Base-by-base conservation (phyloP, 495 filamentous ascomycete species). In the Neohortaea acidophila region DNA sequence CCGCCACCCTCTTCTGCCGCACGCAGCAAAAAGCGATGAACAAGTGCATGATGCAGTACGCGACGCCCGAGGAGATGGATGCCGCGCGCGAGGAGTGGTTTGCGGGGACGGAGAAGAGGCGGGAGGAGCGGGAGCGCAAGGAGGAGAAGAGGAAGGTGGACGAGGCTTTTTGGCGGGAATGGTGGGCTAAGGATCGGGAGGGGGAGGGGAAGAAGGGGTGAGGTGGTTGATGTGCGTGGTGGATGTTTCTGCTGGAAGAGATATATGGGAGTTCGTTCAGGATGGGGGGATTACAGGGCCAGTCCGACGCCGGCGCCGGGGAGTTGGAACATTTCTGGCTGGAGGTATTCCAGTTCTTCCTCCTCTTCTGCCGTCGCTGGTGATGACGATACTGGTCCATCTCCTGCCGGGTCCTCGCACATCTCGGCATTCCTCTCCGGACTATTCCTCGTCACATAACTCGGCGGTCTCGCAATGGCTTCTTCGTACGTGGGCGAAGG, bases 51-150 rank as follows among this genome's bases (percentile, higher is more conserved):
- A 58, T 85, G 37, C 52, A 64, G 26, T 77, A 91, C 60, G 85
- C 86, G 13, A 89, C 79, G 27, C 79, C 70, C 36, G 76, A 73
- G 38, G 80, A 93, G 59, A 72, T 84, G 54, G 89, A 97, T 61
- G 73, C 71, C 13, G 89, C 89, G 46, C 67, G 89, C 21, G 83
- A 91, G 55, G 83, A 96, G 52, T 97, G 89, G 91, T 94, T 96
- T 54, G 69, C 72, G 31, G 67, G 64, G 31, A 68, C 72, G 45
- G 66, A 77, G 47, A 70, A 82, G 60, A 67, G 84, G 50, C 65
- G 69, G 36, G 59, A 61, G 26, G 68, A 73, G 62, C 57, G 68
- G 33, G 75, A 80, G 57, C 63, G 66, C 37, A 77, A 79, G 34
- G 65, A 70, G 38, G 60, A 54, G 20, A 58, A 62, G 58, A 46